Evolutionary conservation across 345 rosid genomes (phyloP), one percentile per base, ranked within the genome.

Genomic region (Corchorus capsularis): DNA sequence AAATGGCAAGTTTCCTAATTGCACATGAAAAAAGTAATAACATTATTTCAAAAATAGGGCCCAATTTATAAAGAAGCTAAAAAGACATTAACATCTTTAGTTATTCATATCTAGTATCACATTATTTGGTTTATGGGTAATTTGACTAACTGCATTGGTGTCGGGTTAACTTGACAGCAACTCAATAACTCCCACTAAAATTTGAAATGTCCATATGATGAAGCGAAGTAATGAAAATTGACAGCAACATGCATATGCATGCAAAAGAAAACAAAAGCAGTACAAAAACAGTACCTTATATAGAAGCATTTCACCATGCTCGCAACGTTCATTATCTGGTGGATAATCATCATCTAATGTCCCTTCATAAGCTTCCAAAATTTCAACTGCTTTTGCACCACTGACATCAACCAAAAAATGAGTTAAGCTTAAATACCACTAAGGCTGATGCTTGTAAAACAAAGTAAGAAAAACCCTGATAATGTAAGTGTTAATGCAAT

Each of bases 311-410:
- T 96, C 99, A 59, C 97, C 93, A 84, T 94, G 98, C 78, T 96
- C 99, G 79, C 90, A 85, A 15, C 92, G 92, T 85, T 94, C 99
- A 86, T 91, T 92, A 66, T 94, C 99, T 1, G 99, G 99, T 59
- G 99, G 99, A 80, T 91, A 86, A 85, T 94, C 99, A 86, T 92
- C 99, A 80, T 96, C 99, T 60, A 94, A 85, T 56, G 99, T 96
- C 79, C 99, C 99, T 88, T 96, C 99, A 86, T 88, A 96, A 55
- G 99, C 98, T 73, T 96, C 98, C 83, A 96, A 84, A 86, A 94
- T 94, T 55, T 96, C 99, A 86, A 96, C 94, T 63, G 99, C 99
- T 90, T 92, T 92, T 64, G 97, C 88, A 76, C 88, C 88, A 86
- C 99, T 89, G 82, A 59, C 61, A 75, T 54, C 15, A 82, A 81